phyloP scores from a whole-genome alignment of 164 flowering plant genomes.

The Cinnamomum micranthum region DNA sequence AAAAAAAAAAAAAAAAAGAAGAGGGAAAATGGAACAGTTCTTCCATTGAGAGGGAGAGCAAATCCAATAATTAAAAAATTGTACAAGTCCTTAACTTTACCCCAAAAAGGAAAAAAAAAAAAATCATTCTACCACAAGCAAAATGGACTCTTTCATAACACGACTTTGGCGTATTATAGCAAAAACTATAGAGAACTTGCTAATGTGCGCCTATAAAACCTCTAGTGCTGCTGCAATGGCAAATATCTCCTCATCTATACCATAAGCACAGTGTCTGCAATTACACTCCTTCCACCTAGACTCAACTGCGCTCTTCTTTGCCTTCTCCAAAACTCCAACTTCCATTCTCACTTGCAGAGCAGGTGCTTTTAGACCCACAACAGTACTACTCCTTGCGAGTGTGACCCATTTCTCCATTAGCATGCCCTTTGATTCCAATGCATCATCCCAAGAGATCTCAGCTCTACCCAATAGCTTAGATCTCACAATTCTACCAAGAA shows the following conservation, averaged over 20 bases:
- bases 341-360: conserved; percentile 20
- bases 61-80: too few relatives aligned
- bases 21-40: background rate
- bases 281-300: conserved; percentile 10
- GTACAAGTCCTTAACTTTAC: background rate
- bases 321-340: background rate
- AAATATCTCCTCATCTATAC: conserved; percentile 21
- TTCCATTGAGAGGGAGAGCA: background rate
- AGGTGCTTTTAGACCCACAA: conserved; percentile 19
- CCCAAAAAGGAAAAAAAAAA: too few relatives aligned
- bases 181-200: background rate
- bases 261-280: conserved; percentile 18
- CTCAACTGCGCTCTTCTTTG: background rate
- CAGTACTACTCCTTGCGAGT: background rate
- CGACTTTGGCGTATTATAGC: background rate
- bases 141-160: background rate
- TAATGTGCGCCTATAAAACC: background rate
- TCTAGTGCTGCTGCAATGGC: conserved; percentile 21
- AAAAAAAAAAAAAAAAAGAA: too few relatives aligned
- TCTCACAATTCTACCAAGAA: conserved; percentile 27
- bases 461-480: conserved; percentile 54
- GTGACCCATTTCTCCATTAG: conserved; percentile 46
- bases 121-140: background rate
- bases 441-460: conserved; percentile 53
- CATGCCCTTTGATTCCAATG: conserved; percentile 38